Percentiles rank a stretch among this genome's conserved stretches.
These are phyloP conservation scores for Fusarium armeniacum DNA, from an alignment of 2,329 filamentous ascomycete species.

Conservation along the genomic window DNA sequence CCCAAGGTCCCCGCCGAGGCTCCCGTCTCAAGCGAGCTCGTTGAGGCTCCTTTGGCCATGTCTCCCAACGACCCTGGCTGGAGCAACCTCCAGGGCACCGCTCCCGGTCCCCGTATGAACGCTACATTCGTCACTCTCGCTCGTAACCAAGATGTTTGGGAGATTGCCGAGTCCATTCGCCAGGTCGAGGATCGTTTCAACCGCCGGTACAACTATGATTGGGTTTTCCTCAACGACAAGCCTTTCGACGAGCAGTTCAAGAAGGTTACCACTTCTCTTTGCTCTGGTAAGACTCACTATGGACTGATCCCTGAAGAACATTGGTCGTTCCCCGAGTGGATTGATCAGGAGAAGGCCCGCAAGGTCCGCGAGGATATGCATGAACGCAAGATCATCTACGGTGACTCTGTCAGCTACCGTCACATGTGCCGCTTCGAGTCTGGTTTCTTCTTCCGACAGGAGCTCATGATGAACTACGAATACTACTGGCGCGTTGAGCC, in stretches of 20 bases:
- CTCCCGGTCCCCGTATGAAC: slow-evolving; percentile 84
- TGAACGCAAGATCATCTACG: slow-evolving; percentile 96
- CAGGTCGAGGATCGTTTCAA: slow-evolving; percentile 99
- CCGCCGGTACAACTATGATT: slow-evolving; percentile 95
- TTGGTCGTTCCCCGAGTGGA: slow-evolving; percentile 97
- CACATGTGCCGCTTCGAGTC: slow-evolving; percentile 99
- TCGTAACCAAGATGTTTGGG: slow-evolving; percentile 94
- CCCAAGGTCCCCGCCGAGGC: slow-evolving; percentile 43
- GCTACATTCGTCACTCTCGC: slow-evolving; percentile 97
- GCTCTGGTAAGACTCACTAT: slow-evolving; percentile 94
- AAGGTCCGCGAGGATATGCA: slow-evolving; percentile 95
- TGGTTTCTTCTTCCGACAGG: slow-evolving; percentile 98
- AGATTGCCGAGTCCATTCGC: slow-evolving; percentile 94
- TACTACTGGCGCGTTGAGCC: slow-evolving; percentile 99
- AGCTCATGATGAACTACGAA: slow-evolving; percentile 94
- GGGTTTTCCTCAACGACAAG: slow-evolving; percentile 98
- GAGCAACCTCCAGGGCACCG: slow-evolving; percentile 65
- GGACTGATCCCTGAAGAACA: slow-evolving; percentile 91
- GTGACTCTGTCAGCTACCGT: slow-evolving; percentile 94
- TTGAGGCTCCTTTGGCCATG: slow-evolving; percentile 59
- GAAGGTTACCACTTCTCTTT: slow-evolving; percentile 86
- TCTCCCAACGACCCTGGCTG: slow-evolving; percentile 67
- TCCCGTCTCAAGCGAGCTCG: slow-evolving; percentile 53
- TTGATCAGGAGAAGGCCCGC: slow-evolving; percentile 92
- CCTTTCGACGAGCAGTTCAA: slow-evolving; percentile 95